A percentile compares a stretch with the other conserved stretches of the same genome.
Evolutionary conservation across 73 alveolate genomes (phyloP).

Genomic region (Paraurostyla sp.): DNA sequence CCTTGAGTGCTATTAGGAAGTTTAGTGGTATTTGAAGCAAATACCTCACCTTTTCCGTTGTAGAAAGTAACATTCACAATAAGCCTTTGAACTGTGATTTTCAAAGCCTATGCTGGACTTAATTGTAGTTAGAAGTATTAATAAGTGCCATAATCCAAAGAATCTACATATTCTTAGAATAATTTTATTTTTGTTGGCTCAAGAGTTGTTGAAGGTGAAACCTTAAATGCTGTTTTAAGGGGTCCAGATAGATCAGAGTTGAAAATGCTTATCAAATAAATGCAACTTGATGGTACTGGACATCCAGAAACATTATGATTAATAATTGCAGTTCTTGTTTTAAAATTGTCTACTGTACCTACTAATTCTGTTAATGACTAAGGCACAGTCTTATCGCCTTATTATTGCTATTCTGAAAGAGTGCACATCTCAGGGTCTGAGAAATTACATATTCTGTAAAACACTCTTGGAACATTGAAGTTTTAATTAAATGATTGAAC

Average conservation of each 20-base stretch:
- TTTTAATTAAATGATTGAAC: not conserved
- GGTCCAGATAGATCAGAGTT: not conserved
- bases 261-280: not conserved
- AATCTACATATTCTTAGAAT: not conserved
- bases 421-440: not conserved
- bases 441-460: not conserved
- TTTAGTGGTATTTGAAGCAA: conserved; percentile 22
- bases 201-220: not conserved
- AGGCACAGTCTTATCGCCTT: not conserved
- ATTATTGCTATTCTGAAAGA: not conserved
- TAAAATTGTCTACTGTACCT: not conserved
- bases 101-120: not conserved
- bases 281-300: conserved; percentile 8
- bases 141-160: not conserved
- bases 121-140: not conserved
- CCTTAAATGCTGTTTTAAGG: not conserved
- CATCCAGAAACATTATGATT: not conserved
- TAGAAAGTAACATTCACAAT: not conserved
- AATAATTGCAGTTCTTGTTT: not conserved
- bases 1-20: too few relatives aligned
- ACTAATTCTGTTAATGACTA: not conserved
- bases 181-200: not conserved
- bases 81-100: not conserved
- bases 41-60: not conserved
- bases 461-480: not conserved